Evolutionary conservation across 306 rosid species (phyloP).

Genomic region (Canavalia ensiformis): DNA sequence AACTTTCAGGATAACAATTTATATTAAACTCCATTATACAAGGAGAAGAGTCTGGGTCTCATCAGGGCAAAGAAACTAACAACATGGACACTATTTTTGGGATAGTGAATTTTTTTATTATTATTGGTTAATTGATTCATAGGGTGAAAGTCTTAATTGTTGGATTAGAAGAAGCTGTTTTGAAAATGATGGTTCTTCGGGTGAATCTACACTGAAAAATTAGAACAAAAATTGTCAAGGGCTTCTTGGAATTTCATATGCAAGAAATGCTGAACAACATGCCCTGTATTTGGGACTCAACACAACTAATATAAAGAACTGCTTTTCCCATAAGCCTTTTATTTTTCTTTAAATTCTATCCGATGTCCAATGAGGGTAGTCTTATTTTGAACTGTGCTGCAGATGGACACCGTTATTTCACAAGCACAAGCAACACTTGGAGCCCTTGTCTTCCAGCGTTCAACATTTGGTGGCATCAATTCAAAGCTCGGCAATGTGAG

Average conservation of each 20-base stretch:
- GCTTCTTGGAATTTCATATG: slow-evolving; percentile 19
- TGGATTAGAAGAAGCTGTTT: slow-evolving; percentile 10
- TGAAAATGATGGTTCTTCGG: neutral
- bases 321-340: neutral
- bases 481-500: slow-evolving; percentile 91
- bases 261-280: neutral
- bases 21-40: neutral
- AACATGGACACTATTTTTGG: neutral
- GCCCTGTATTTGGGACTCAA: neutral
- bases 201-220: neutral
- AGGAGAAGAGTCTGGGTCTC: slow-evolving; percentile 4
- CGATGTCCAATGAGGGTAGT: slow-evolving; percentile 19
- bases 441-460: slow-evolving; percentile 88
- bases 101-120: neutral
- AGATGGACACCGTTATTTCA: slow-evolving; percentile 92
- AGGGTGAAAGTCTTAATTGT: neutral
- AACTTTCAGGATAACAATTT: slow-evolving; percentile 2
- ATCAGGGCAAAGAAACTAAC: slow-evolving; percentile 4
- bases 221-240: neutral
- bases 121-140: neutral
- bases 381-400: slow-evolving; percentile 46
- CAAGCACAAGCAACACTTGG: slow-evolving; percentile 98
- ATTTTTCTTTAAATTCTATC: neutral
- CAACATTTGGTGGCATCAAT: slow-evolving; percentile 93
- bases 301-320: neutral